phyloP scores from a whole-genome alignment of 352 stramenopile species.

The Pythium aquatile region DNA sequence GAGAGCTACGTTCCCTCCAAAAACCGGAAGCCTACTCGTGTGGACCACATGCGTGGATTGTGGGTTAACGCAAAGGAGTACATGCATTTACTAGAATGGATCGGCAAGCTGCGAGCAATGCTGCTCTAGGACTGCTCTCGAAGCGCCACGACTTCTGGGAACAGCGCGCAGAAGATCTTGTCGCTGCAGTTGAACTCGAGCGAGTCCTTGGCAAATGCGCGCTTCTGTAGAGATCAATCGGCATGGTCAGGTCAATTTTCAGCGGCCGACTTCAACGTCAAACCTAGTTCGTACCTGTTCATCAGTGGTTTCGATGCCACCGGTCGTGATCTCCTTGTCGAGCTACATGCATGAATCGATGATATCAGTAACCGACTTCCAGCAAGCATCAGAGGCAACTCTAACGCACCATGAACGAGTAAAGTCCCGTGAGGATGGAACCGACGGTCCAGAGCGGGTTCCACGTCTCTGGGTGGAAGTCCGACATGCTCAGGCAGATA shows the following conservation, averaged over 20 bases:
- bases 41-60: conserved; percentile 1
- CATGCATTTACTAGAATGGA: background rate
- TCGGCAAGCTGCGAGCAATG: background rate
- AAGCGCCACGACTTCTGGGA: conserved; percentile 80
- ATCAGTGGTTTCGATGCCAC: conserved; percentile 77
- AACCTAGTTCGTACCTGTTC: conserved; percentile 42
- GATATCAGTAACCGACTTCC: background rate
- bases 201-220: conserved; percentile 57
- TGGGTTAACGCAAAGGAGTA: conserved; percentile 9
- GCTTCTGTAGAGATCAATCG: conserved; percentile 45
- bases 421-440: conserved; percentile 94
- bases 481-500: conserved; percentile 94
- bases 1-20: background rate
- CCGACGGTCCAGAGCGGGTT: conserved; percentile 95
- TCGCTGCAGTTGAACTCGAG: conserved; percentile 79
- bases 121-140: conserved; percentile 24
- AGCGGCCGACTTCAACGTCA: background rate
- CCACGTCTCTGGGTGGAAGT: conserved; percentile 95
- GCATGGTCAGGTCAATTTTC: background rate
- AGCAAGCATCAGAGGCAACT: background rate
- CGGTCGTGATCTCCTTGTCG: conserved; percentile 82
- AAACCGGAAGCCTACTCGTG: background rate
- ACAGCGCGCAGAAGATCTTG: conserved; percentile 81
- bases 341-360: conserved; percentile 25
- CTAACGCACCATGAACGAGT: conserved; percentile 90